phyloP scores from a whole-genome alignment of 106 monocot species.

The Acorus calamus region DNA sequence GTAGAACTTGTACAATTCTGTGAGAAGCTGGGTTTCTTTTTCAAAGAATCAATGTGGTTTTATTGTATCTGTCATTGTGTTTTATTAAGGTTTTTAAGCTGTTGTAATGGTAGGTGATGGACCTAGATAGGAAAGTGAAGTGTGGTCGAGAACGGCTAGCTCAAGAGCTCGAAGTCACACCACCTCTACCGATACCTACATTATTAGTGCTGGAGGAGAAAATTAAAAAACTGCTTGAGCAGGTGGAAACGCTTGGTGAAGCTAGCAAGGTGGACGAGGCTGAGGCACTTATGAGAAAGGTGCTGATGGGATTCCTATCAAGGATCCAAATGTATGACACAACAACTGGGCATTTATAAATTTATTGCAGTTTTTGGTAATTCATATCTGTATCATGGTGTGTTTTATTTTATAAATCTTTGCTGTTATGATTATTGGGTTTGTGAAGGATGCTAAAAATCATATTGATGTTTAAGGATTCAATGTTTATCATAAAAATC shows the following conservation, averaged over 20 bases:
- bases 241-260: slow-evolving; percentile 90
- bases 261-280: slow-evolving; percentile 97
- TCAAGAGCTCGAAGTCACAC: slow-evolving; percentile 51
- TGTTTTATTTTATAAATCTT: too few relatives aligned
- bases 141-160: slow-evolving; percentile 79
- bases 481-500: too few relatives aligned
- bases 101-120: slow-evolving; percentile 51
- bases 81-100: slow-evolving; percentile 1
- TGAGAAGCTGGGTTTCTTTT: slow-evolving; percentile 51
- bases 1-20: slow-evolving; percentile 87
- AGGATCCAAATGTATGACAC: too few relatives aligned
- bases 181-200: slow-evolving; percentile 34
- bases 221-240: slow-evolving; percentile 85
- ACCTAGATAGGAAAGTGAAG: slow-evolving; percentile 89
- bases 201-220: slow-evolving; percentile 68
- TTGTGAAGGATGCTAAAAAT: too few relatives aligned
- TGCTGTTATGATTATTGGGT: too few relatives aligned
- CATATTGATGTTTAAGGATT: too few relatives aligned
- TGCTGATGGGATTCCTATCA: too few relatives aligned
- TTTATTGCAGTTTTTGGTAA: too few relatives aligned
- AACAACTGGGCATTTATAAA: too few relatives aligned
- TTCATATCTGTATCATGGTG: too few relatives aligned
- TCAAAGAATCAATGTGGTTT: neutral
- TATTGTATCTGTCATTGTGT: neutral
- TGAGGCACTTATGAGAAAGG: slow-evolving; percentile 97